Evolutionary conservation across 2,329 filamentous ascomycete species (phyloP).

Genomic region (Xylariaceae sp.): DNA sequence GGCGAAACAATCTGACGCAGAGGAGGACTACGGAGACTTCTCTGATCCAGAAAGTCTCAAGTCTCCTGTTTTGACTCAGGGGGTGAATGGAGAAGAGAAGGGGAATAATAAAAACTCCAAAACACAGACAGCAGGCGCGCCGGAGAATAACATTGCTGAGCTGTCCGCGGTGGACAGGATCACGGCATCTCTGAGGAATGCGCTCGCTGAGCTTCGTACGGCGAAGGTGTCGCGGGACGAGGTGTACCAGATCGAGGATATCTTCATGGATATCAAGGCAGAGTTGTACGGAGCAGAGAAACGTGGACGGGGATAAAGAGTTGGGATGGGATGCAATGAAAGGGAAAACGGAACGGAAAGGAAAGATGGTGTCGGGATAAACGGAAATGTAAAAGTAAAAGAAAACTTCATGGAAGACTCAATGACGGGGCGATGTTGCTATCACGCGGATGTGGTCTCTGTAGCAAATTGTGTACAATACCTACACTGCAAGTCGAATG

Average conservation of each 20-base stretch:
- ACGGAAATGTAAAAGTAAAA: no score
- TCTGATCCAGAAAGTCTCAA: not conserved
- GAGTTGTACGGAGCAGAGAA: conserved; percentile 67
- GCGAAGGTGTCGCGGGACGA: conserved; percentile 59
- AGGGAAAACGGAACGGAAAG: no score
- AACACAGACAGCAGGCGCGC: not conserved
- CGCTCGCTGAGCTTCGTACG: conserved; percentile 55
- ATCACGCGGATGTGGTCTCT: not conserved
- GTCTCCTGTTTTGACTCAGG: conserved; percentile 1
- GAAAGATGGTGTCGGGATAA: no score
- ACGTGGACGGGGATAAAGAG: conserved; percentile 39
- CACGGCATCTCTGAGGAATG: conserved; percentile 46
- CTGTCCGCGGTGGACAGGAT: conserved; percentile 43
- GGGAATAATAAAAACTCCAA: not conserved
- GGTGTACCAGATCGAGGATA: conserved; percentile 67
- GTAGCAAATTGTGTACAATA: not conserved
- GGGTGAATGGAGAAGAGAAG: conserved; percentile 11
- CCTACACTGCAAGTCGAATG: not conserved
- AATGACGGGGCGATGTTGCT: not conserved
- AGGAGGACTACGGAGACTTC: not conserved
- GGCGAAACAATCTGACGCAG: conserved; percentile 28
- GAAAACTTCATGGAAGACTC: not conserved
- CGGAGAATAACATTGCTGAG: conserved; percentile 13
- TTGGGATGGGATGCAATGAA: not conserved
- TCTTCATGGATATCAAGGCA: conserved; percentile 72